Evolutionary conservation across 1,284 basidiomycete genomes (phyloP), one percentile per base, ranked within the genome.

Genomic region (Vanrija humicola): DNA sequence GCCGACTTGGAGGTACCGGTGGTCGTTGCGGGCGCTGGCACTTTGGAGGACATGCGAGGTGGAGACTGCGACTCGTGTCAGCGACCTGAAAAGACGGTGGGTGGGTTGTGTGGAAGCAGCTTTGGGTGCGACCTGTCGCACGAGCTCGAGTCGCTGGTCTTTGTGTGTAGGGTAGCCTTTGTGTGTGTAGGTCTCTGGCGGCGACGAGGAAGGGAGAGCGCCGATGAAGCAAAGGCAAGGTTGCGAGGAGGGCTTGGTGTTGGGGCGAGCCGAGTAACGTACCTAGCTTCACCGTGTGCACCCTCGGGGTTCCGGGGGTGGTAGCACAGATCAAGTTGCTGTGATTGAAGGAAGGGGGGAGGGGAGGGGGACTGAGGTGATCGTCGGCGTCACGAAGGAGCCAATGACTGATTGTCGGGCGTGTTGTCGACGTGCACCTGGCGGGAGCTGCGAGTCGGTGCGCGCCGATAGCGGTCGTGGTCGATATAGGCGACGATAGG

Each of bases 1-100:
- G 68, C 67, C 59, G 72, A 72, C 67, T 74, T 74, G 47, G 72
- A 68, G 48, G 69, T 64, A 66, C 65, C 68, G 56, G 67, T 59
- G 38, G 64, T 59, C 48, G 62, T 60, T 52, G 57, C 56, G 49
- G 53, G 59, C 52, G 65, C 54, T 42, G 60, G 53, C 46, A 65
- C 62, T 54, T 66, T 63, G 63, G 64, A 63, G 59, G 69, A 69
- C 65, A 70, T 72, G 60, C 62, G 59, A 48, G 55, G 61, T 53
- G 61, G 55, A 61, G 55, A 46, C 59, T 61, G 50, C 7, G 3
- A 5, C 21, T 19, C 16, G 26, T 18, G 48, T 58, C 14, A 54
- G 52, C 23, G 34, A 42, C n/a, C 6, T n/a, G 6, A 42, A 42
- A 19, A 21, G 9, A 18, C 1, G 6, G 7, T 42, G 40, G n/a